These are phyloP conservation scores for Phytopythium montanum DNA, from an alignment of 352 stramenopile genomes.

Conservation along the genomic window DNA sequence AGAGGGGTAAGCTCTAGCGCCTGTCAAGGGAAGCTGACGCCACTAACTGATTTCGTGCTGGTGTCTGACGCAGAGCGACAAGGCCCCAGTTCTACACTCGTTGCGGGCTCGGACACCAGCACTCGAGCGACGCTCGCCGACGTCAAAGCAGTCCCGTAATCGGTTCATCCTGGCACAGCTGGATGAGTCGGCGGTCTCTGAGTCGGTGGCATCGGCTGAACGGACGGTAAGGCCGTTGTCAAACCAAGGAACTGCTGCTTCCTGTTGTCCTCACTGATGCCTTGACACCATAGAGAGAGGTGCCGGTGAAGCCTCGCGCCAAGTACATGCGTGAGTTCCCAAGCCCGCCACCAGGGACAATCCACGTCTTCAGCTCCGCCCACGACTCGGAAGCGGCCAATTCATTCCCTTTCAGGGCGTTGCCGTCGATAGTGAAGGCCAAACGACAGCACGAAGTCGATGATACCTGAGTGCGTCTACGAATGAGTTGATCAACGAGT, in stretches of 20 bases:
- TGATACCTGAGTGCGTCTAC: not conserved
- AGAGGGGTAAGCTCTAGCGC: not conserved
- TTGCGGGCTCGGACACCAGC: conserved; percentile 12
- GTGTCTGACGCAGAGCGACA: not conserved
- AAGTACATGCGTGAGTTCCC: conserved; percentile 54
- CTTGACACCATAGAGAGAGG: conserved; percentile 1
- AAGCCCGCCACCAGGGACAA: conserved; percentile 25
- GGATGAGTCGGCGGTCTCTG: not conserved
- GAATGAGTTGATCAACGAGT: not conserved
- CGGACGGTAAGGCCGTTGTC: not conserved
- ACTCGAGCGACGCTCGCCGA: conserved; percentile 11
- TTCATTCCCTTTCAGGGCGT: conserved; percentile 19
- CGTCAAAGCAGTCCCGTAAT: conserved; percentile 1
- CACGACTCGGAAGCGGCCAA: conserved; percentile 12
- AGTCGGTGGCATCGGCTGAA: not conserved
- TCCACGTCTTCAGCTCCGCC: conserved; percentile 22
- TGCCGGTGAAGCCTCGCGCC: conserved; percentile 15
- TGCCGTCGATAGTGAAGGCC: conserved; percentile 24
- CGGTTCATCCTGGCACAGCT: conserved; percentile 2
- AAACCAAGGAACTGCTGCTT: not conserved
- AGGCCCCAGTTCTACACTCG: not conserved
- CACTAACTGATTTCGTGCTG: not conserved
- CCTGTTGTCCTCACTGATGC: not conserved
- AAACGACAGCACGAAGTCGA: conserved; percentile 32
- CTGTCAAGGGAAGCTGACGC: too few relatives aligned